A percentile compares a stretch with the other conserved stretches of the same genome.
Evolutionary conservation across 2,329 filamentous ascomycete species (phyloP).

Genomic region (Penicillium aurantiogriseum): DNA sequence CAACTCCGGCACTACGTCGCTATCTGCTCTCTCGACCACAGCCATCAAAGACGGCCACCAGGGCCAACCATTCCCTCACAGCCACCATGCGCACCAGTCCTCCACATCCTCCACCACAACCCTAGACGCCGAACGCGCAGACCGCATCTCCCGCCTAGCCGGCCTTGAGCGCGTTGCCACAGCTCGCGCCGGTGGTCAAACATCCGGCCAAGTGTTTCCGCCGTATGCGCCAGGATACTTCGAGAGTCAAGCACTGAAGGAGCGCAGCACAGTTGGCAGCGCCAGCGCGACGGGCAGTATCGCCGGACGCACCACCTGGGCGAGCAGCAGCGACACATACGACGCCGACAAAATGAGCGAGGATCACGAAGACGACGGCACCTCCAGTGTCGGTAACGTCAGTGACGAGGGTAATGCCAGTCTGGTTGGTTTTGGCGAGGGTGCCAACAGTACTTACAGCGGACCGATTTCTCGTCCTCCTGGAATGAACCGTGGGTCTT

Average conservation of each 20-base stretch:
- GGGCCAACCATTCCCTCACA: slow-evolving; percentile 67
- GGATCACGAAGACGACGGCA: slow-evolving; percentile 64
- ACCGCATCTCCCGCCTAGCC: slow-evolving; percentile 90
- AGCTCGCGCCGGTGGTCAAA: slow-evolving; percentile 55
- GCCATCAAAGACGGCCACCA: slow-evolving; percentile 96
- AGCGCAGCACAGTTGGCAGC: slow-evolving; percentile 85
- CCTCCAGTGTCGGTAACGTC: slow-evolving; percentile 71
- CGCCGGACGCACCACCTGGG: slow-evolving; percentile 67
- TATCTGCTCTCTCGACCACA: slow-evolving; percentile 87
- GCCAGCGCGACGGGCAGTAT: slow-evolving; percentile 78
- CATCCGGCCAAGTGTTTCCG: slow-evolving; percentile 36
- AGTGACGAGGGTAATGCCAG: slow-evolving; percentile 82
- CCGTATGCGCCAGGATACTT: slow-evolving; percentile 68
- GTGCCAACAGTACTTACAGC: slow-evolving; percentile 79
- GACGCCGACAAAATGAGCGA: slow-evolving; percentile 58
- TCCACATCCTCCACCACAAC: slow-evolving; percentile 65
- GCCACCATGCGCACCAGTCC: slow-evolving; percentile 53
- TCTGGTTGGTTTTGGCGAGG: slow-evolving; percentile 89
- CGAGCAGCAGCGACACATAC: slow-evolving; percentile 61
- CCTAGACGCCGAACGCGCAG: slow-evolving; percentile 86
- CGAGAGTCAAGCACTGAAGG: slow-evolving; percentile 70
- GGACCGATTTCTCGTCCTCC: slow-evolving; percentile 68
- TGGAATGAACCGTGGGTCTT: slow-evolving; percentile 43
- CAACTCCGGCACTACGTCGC: slow-evolving; percentile 85
- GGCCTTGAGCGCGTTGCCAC: slow-evolving; percentile 86